These are phyloP conservation scores for Yarrowia divulgata DNA, from an alignment of 805 yeast species.

Conservation along the genomic window DNA sequence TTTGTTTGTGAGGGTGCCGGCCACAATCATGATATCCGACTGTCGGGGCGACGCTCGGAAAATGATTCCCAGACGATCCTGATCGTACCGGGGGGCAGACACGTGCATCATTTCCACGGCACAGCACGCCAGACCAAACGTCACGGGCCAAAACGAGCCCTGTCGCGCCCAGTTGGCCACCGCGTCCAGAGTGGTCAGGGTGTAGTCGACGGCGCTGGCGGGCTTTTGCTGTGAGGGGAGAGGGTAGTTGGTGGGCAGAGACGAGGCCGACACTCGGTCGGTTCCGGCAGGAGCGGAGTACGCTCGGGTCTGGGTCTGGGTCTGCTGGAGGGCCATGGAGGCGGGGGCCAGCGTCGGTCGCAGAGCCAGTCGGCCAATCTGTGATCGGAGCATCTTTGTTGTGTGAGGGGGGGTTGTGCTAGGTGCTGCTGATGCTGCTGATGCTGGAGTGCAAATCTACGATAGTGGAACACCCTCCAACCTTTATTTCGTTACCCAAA, in stretches of 20 bases:
- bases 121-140: conserved; percentile 91
- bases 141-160: conserved; percentile 92
- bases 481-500: conserved; percentile 25
- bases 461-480: conserved; percentile 6
- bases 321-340: background rate
- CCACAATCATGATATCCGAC: conserved; percentile 90
- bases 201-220: conserved; percentile 73
- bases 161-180: conserved; percentile 91
- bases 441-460: conserved; percentile 30
- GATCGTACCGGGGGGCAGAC: conserved; percentile 89
- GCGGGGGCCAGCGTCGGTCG: conserved; percentile 38
- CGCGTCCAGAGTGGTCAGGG: conserved; percentile 79
- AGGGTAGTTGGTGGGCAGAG: conserved; percentile 71
- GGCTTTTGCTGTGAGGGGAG: conserved; percentile 70
- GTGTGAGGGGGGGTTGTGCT: background rate
- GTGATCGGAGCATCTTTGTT: conserved; percentile 27
- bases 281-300: conserved; percentile 20
- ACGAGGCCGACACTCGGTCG: conserved; percentile 35
- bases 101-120: conserved; percentile 97
- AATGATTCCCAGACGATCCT: conserved; percentile 89
- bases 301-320: conserved; percentile 5
- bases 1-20: conserved; percentile 89
- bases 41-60: conserved; percentile 95
- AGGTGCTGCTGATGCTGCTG: background rate
- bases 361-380: conserved; percentile 38